A percentile compares a stretch with the other conserved stretches of the same genome.
phyloP scores from a whole-genome alignment of 2,329 filamentous ascomycete genomes.

The Fusarium chaquense region DNA sequence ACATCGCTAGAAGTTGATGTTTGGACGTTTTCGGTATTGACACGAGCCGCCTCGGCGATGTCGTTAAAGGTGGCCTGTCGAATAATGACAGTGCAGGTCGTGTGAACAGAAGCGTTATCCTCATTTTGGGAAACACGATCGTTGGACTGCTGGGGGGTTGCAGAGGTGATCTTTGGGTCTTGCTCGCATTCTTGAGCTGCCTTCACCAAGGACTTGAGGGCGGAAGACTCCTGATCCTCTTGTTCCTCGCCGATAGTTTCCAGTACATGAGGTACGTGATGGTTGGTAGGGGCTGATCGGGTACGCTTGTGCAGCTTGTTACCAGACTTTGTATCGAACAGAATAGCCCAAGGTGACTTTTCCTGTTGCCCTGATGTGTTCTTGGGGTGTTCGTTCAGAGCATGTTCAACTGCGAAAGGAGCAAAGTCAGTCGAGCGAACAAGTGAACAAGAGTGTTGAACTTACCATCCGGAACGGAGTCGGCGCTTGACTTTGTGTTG shows the following conservation, averaged over 20 bases:
- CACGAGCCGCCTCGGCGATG: neutral
- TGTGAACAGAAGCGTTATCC: constrained; percentile 1
- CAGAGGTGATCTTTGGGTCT: neutral
- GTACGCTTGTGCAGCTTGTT: constrained; percentile 33
- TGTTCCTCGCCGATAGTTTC: constrained; percentile 8
- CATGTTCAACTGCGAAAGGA: neutral
- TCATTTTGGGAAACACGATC: neutral
- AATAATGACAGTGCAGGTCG: constrained; percentile 14
- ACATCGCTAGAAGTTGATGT: neutral
- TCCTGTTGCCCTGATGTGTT: neutral
- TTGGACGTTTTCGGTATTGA: neutral
- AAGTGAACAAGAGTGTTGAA: neutral
- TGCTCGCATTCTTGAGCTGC: neutral
- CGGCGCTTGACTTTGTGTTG: neutral
- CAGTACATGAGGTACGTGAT: constrained; percentile 1
- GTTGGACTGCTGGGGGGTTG: neutral
- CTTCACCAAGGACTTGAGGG: neutral
- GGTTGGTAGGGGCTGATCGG: constrained; percentile 16
- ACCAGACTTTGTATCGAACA: constrained; percentile 31
- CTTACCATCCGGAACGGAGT: constrained; percentile 12
- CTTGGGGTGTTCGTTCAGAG: no score
- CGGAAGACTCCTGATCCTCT: constrained; percentile 1
- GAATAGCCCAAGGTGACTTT: constrained; percentile 6
- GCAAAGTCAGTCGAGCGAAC: constrained; percentile 4
- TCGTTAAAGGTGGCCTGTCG: neutral